Percentiles rank a stretch among this genome's conserved stretches.
phyloP scores from a whole-genome alignment of 1,284 basidiomycete species.

The Apiotrichum laibachii region DNA sequence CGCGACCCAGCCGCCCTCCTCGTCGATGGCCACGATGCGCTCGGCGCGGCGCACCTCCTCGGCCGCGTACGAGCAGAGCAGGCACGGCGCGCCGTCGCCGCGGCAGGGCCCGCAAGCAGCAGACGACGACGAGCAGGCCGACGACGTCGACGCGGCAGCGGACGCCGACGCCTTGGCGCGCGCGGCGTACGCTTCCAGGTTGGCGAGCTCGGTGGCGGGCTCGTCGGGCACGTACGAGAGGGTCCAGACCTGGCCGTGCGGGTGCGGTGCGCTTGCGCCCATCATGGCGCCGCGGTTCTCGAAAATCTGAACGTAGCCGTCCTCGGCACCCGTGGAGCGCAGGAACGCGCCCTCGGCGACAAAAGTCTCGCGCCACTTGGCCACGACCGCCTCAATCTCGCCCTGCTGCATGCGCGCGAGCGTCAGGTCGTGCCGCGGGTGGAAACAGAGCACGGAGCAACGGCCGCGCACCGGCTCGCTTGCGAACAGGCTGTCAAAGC shows the following conservation, averaged over 20 bases:
- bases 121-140: no score
- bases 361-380: conserved; percentile 74
- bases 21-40: conserved; percentile 62
- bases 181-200: conserved; percentile 60
- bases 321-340: conserved; percentile 30
- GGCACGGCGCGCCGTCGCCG: conserved; percentile 62
- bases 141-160: no score
- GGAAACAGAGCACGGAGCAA: conserved; percentile 88
- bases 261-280: conserved; percentile 95
- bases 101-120: background rate
- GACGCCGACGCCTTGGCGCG: background rate
- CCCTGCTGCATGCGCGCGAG: conserved; percentile 66
- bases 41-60: conserved; percentile 63
- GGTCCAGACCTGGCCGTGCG: conserved; percentile 91
- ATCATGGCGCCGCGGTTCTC: conserved; percentile 95
- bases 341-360: conserved; percentile 56
- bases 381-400: conserved; percentile 69
- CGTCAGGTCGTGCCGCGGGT: conserved; percentile 86
- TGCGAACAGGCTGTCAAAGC: conserved; percentile 63
- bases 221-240: conserved; percentile 70
- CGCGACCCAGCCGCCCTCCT: conserved; percentile 77
- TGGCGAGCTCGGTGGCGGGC: conserved; percentile 64
- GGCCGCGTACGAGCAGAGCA: conserved; percentile 81
- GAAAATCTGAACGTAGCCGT: conserved; percentile 81
- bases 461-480: conserved; percentile 72